phyloP scores from a whole-genome alignment of 805 yeast genomes.

The Schwanniomyces pseudopolymorphus region DNA sequence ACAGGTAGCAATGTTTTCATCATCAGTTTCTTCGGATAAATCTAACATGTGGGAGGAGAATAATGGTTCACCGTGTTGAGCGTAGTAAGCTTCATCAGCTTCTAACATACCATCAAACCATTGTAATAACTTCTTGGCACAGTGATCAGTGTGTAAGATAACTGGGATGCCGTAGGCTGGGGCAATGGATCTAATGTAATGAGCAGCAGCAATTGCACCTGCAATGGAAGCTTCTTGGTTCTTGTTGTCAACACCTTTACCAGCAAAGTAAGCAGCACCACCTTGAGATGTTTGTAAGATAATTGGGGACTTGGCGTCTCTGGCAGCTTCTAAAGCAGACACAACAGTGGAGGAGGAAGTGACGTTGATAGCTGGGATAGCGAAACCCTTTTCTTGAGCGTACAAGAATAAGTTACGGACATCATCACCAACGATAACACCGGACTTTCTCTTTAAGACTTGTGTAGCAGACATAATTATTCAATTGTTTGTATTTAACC shows the following conservation, averaged over 20 bases:
- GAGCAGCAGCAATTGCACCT: slow-evolving; percentile 97
- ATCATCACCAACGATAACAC: slow-evolving; percentile 99
- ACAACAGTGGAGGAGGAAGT: slow-evolving; percentile 94
- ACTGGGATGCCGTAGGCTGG: slow-evolving; percentile 97
- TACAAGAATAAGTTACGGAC: slow-evolving; percentile 83
- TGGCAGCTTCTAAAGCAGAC: slow-evolving; percentile 49
- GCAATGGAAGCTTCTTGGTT: slow-evolving; percentile 92
- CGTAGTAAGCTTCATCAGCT: slow-evolving; percentile 93
- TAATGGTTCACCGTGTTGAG: slow-evolving; percentile 86
- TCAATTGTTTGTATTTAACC: not conserved
- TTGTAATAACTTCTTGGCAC: slow-evolving; percentile 96
- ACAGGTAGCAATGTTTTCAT: slow-evolving; percentile 92
- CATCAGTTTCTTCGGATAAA: slow-evolving; percentile 94
- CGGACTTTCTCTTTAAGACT: slow-evolving; percentile 85
- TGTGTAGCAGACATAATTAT: slow-evolving; percentile 59
- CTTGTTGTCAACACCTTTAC: slow-evolving; percentile 95
- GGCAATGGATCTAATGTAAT: slow-evolving; percentile 94
- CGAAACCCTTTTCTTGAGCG: slow-evolving; percentile 91
- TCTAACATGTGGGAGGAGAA: slow-evolving; percentile 99
- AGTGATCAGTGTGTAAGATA: slow-evolving; percentile 95
- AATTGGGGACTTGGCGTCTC: slow-evolving; percentile 75
- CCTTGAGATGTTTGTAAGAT: slow-evolving; percentile 97
- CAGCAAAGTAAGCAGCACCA: slow-evolving; percentile 99
- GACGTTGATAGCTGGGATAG: slow-evolving; percentile 98
- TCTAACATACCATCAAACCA: slow-evolving; percentile 98